These are phyloP conservation scores for Exophiala calicioides DNA, from an alignment of 2,329 filamentous ascomycete species.

Conservation along the genomic window DNA sequence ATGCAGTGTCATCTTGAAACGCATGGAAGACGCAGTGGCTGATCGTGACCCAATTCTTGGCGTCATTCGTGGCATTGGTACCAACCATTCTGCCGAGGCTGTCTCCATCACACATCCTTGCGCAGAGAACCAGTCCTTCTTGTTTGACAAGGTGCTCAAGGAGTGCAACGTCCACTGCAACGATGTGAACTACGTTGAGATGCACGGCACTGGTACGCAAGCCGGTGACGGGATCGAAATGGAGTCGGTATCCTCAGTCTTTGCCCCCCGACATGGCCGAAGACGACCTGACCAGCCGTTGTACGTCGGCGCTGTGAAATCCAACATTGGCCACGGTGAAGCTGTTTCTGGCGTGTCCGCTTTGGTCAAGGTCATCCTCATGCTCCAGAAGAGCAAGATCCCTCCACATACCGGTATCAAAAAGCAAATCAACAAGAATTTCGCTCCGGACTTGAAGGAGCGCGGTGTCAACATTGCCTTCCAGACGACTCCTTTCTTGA, in stretches of 20 bases:
- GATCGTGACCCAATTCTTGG: conserved; percentile 72
- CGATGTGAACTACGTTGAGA: conserved; percentile 42
- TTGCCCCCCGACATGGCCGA: conserved; percentile 34
- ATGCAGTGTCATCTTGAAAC: conserved; percentile 74
- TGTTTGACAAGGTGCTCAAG: conserved; percentile 41
- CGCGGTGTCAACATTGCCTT: conserved; percentile 44
- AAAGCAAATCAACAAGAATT: conserved; percentile 38
- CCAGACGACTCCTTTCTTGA: conserved; percentile 43
- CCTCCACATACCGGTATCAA: conserved; percentile 71
- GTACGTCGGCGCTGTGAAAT: conserved; percentile 39
- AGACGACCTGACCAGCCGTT: conserved; percentile 37
- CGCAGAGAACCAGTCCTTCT: conserved; percentile 40
- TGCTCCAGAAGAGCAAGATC: conserved; percentile 64
- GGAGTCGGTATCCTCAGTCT: conserved; percentile 40
- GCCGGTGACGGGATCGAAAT: conserved; percentile 43
- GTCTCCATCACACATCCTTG: conserved; percentile 48
- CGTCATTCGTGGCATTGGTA: conserved; percentile 71
- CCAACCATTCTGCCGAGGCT: conserved; percentile 67
- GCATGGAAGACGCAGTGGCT: conserved; percentile 72
- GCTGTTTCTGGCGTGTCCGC: conserved; percentile 38
- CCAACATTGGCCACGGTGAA: conserved; percentile 51
- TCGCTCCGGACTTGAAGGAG: conserved; percentile 38
- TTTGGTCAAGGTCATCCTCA: conserved; percentile 64
- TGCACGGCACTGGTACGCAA: conserved; percentile 47
- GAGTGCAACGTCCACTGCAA: conserved; percentile 40